Evolutionary conservation across 2,329 filamentous ascomycete species (phyloP).

Genomic region (Dothistroma pini): DNA sequence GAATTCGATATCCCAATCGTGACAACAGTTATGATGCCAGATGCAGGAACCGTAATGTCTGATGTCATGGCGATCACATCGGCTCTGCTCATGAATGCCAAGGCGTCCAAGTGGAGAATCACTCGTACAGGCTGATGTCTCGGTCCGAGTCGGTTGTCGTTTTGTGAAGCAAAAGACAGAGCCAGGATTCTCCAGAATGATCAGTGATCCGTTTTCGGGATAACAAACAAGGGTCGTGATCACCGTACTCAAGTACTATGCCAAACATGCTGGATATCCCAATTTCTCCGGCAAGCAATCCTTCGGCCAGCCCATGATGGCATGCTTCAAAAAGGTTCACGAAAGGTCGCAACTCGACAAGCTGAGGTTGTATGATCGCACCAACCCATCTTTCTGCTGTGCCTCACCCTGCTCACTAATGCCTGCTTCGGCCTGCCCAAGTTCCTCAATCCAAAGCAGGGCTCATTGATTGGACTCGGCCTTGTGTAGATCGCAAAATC

Average conservation of each 20-base stretch:
- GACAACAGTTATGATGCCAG: not conserved
- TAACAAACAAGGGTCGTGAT: too few species aligned
- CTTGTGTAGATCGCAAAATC: conserved; percentile 65
- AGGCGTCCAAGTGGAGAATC: not conserved
- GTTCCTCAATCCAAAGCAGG: conserved; percentile 40
- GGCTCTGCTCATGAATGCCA: not conserved
- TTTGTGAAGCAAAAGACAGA: too few species aligned
- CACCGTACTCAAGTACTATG: too few species aligned
- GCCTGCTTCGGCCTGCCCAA: conserved; percentile 22
- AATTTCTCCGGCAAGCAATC: too few species aligned
- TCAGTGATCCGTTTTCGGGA: too few species aligned
- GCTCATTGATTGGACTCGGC: conserved; percentile 58
- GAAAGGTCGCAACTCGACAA: too few species aligned
- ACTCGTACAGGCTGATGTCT: not conserved
- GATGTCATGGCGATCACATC: not conserved
- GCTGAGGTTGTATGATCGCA: conserved; percentile 11
- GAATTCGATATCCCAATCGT: not conserved
- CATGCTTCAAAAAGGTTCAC: too few species aligned
- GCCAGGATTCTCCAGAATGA: too few species aligned
- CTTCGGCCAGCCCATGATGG: too few species aligned
- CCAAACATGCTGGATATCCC: too few species aligned
- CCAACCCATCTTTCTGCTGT: conserved; percentile 27
- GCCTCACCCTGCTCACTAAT: conserved; percentile 18
- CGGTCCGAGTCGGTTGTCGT: not conserved
- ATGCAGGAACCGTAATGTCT: not conserved